Conservation (phyloP, 495 filamentous ascomycete species). For the Neurospora pannonica region DNA sequence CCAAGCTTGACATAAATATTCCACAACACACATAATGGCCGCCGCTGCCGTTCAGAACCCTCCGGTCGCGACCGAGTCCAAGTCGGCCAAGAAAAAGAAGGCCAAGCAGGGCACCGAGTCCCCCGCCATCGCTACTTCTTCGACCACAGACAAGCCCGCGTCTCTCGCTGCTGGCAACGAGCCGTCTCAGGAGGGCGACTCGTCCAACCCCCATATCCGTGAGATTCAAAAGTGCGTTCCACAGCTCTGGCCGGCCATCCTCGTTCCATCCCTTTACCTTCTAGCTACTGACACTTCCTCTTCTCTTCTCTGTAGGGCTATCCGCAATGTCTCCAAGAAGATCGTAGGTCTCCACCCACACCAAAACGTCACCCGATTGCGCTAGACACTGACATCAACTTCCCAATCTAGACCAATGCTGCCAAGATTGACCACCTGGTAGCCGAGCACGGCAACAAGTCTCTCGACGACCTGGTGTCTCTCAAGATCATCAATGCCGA, state of each 20-base stretch:
- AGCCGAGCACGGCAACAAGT: conserved; percentile 63
- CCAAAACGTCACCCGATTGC: background rate
- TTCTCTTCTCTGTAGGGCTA: conserved; percentile 46
- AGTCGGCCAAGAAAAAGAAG: conserved; percentile 69
- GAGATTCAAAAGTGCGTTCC: conserved; percentile 73
- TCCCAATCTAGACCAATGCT: conserved; percentile 51
- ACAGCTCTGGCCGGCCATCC: background rate
- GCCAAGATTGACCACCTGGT: conserved; percentile 70
- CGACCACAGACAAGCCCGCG: conserved; percentile 30
- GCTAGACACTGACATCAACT: conserved; percentile 10
- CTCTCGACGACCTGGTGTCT: conserved; percentile 74
- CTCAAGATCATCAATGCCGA: conserved; percentile 84
- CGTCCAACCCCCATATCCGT: conserved; percentile 67
- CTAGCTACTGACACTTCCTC: conserved; percentile 14
- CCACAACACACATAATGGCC: conserved; percentile 31
- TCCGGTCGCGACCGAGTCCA: conserved; percentile 39
- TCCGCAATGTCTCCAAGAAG: conserved; percentile 83
- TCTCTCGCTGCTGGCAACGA: conserved; percentile 28
- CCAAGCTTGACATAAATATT: conserved; percentile 2
- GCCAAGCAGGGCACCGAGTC: conserved; percentile 47
- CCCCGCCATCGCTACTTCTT: conserved; percentile 31
- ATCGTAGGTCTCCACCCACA: conserved; percentile 49
- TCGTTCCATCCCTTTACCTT: background rate
- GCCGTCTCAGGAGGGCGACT: conserved; percentile 43
- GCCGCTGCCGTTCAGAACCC: conserved; percentile 43